Conservation (phyloP, 805 yeast species). For the Zygoascus ofunaensis region DNA sequence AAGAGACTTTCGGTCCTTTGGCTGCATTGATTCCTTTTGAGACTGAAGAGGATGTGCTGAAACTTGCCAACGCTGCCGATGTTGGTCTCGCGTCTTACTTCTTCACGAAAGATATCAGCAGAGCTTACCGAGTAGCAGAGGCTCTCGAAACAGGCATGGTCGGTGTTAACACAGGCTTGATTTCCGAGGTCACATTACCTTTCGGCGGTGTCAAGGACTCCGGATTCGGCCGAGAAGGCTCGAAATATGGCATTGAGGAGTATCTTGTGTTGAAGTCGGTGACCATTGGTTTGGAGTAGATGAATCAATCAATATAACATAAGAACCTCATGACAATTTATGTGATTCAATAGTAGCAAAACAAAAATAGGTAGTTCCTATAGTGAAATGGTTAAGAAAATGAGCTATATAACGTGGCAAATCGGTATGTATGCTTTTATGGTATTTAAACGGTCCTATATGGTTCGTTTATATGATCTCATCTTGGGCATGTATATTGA, state of each 20-base stretch:
- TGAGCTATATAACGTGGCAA: too few species aligned
- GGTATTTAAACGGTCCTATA: too few species aligned
- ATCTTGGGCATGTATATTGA: too few species aligned
- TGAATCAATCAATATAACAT: too few species aligned
- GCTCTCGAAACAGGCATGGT: constrained; percentile 69
- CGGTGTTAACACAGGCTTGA: constrained; percentile 67
- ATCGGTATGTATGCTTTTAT: too few species aligned
- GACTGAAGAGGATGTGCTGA: constrained; percentile 55
- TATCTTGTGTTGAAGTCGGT: constrained; percentile 84
- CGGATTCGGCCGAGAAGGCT: constrained; percentile 91
- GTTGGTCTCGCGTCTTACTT: constrained; percentile 76
- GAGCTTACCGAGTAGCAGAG: constrained; percentile 55
- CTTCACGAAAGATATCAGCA: constrained; percentile 45
- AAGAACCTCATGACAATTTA: too few species aligned
- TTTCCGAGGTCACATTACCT: constrained; percentile 43
- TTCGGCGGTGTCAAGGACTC: constrained; percentile 89
- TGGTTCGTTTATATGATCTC: too few species aligned
- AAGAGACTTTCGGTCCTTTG: constrained; percentile 78
- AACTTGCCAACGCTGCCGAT: constrained; percentile 52
- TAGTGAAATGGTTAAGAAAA: too few species aligned
- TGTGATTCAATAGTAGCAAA: too few species aligned
- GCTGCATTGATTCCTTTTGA: constrained; percentile 60
- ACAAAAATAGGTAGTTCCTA: too few species aligned
- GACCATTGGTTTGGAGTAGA: constrained; percentile 16
- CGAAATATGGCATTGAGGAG: constrained; percentile 67